These are phyloP conservation scores for Penicillium cinerascens DNA, from an alignment of 495 filamentous ascomycete species.

Conservation along the genomic window DNA sequence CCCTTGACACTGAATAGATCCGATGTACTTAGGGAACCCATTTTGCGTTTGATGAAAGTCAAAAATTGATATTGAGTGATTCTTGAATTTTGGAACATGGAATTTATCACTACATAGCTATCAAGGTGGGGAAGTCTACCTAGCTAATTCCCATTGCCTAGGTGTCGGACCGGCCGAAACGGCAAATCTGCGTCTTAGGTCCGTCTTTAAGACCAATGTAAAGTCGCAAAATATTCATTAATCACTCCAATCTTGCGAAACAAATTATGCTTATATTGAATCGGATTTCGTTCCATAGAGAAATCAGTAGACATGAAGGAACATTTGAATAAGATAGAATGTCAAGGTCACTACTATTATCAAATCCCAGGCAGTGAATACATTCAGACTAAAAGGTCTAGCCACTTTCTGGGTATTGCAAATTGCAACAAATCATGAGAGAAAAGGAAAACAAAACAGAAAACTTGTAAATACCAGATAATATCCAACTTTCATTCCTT, in stretches of 20 bases:
- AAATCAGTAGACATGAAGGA: too few species aligned
- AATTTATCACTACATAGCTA: not conserved
- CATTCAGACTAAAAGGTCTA: too few species aligned
- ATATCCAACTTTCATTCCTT: constrained; percentile 25
- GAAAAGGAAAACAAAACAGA: not conserved
- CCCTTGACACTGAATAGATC: constrained; percentile 30
- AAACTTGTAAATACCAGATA: not conserved
- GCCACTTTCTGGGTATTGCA: not conserved
- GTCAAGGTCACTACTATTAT: too few species aligned
- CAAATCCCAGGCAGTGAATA: too few species aligned
- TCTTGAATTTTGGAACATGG: not conserved
- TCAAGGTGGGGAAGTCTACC: not conserved
- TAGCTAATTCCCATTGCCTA: not conserved
- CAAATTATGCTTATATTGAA: too few species aligned
- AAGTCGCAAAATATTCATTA: not conserved
- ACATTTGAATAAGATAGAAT: too few species aligned
- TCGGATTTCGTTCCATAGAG: too few species aligned
- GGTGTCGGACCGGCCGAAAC: not conserved
- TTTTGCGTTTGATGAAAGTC: not conserved
- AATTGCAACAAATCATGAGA: not conserved
- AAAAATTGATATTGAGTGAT: not conserved
- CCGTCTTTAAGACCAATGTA: not conserved
- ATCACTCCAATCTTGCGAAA: too few species aligned
- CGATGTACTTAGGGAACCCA: constrained; percentile 5
- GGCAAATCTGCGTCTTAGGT: not conserved